Base-by-base conservation (phyloP, 2,329 filamentous ascomycete genomes). In the Drechslerella dactyloides region DNA sequence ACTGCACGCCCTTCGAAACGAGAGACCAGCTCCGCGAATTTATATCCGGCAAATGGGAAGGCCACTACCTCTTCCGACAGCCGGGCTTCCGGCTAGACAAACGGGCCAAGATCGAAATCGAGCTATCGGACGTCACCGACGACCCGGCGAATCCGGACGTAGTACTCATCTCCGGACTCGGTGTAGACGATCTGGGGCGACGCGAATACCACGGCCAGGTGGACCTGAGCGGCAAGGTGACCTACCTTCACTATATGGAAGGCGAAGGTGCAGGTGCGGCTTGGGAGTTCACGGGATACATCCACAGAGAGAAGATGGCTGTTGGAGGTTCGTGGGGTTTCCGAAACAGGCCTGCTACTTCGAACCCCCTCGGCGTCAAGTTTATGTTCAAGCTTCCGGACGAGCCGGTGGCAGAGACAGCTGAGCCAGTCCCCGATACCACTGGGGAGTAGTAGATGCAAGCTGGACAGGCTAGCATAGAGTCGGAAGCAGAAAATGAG, bases 241-340 rank as follows among this genome's bases (percentile, higher is more conserved):
- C 11, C 19, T 48, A 48, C 11, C 19, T 48, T 21, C 44, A 48
- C 44, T 48, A 3, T 48, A 19, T 48, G n/a, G 44, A 48, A 48
- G 44, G 17, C 19, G 44, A 48, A 17, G 44, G 44, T 10, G 7
- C 19, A 5, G 17, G 44, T 21, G 44, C 44, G 17, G 44, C 44
- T 3, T 48, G 44, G 44, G 15, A 48, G 21, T 48, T 19, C 11
- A 4, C 11, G 17, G 44, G 44, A 48, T 48, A 48, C 19, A 11
- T 48, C 44, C 4, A 21, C 44, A 19, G 15, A 10, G 44, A 48
- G 8, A 8, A 17, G 8, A 48, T 5, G 6, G 44, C 44, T 48
- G 8, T 48, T 19, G 44, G 44, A 1, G 44, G 44, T 11, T 15
- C 17, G 15, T 48, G 44, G 44, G 44, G 44, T 4, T 19, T 48